Percentiles rank a stretch among this genome's conserved stretches.
phyloP scores from a whole-genome alignment of 257 asterid genomes.

The Rubia yunnanensis region DNA sequence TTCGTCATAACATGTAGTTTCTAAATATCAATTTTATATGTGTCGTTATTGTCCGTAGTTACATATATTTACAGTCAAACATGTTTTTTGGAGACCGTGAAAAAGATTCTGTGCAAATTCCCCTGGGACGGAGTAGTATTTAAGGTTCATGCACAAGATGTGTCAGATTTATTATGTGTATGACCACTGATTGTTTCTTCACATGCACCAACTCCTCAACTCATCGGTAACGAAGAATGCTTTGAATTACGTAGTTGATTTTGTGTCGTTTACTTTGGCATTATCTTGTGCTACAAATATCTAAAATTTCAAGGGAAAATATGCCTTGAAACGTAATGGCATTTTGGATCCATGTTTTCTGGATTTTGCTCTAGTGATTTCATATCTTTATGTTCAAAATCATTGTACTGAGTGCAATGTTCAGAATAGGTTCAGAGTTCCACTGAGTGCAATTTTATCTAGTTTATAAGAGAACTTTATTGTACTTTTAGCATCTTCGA shows the following conservation, averaged over 20 bases:
- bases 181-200: background rate
- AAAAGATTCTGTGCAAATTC: background rate
- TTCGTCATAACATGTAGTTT: no score
- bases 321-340: background rate
- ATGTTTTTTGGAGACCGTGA: no score
- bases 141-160: background rate
- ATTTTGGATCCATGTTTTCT: background rate
- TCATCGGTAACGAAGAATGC: background rate
- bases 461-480: background rate
- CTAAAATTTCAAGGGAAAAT: background rate
- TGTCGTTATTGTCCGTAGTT: no score
- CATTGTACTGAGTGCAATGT: no score
- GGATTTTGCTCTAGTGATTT: background rate
- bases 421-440: conserved; percentile 2
- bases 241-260: no score
- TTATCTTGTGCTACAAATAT: background rate
- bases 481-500: conserved; percentile 2
- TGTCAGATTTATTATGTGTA: background rate
- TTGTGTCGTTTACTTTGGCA: background rate
- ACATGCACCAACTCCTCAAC: background rate
- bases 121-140: background rate
- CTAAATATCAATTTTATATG: no score
- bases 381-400: background rate
- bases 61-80: no score
- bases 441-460: conserved; percentile 3